A percentile compares a stretch with the other conserved stretches of the same genome.
Conservation (phyloP, 495 filamentous ascomycete genomes). For the Penicillium canescens region DNA sequence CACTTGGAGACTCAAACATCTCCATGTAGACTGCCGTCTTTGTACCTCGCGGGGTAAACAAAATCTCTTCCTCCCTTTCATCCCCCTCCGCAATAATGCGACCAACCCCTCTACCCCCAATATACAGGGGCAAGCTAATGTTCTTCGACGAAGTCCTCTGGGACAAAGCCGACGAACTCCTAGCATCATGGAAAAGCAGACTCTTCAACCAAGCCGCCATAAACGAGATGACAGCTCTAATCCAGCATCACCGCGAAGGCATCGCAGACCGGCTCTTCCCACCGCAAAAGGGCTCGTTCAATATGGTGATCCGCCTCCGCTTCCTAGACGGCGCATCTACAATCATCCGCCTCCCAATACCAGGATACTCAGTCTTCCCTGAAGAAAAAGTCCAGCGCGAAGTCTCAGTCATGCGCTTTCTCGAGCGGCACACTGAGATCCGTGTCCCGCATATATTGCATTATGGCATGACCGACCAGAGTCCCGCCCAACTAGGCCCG, state of each 20-base stretch:
- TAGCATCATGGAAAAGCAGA: neutral
- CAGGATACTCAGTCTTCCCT: conserved; percentile 17
- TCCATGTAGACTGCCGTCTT: too few species aligned
- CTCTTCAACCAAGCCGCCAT: neutral
- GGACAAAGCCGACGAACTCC: neutral
- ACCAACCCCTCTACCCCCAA: neutral
- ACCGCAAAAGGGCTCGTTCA: conserved; percentile 3
- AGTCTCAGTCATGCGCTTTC: conserved; percentile 38
- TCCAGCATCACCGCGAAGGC: neutral
- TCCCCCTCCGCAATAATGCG: neutral
- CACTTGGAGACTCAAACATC: too few species aligned
- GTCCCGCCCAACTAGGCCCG: conserved; percentile 32
- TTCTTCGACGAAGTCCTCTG: conserved; percentile 6
- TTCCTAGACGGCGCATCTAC: neutral
- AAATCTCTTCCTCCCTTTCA: too few species aligned
- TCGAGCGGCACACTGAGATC: conserved; percentile 38
- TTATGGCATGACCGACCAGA: conserved; percentile 20
- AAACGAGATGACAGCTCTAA: neutral
- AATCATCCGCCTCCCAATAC: conserved; percentile 4
- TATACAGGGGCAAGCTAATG: neutral
- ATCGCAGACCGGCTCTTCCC: neutral
- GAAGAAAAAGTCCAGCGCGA: conserved; percentile 40
- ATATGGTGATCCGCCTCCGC: conserved; percentile 6
- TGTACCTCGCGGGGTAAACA: too few species aligned
- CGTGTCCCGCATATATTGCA: conserved; percentile 38